Evolutionary conservation across 176 grass and related monocot genomes (phyloP).

Genomic region (Guadua angustifolia): DNA sequence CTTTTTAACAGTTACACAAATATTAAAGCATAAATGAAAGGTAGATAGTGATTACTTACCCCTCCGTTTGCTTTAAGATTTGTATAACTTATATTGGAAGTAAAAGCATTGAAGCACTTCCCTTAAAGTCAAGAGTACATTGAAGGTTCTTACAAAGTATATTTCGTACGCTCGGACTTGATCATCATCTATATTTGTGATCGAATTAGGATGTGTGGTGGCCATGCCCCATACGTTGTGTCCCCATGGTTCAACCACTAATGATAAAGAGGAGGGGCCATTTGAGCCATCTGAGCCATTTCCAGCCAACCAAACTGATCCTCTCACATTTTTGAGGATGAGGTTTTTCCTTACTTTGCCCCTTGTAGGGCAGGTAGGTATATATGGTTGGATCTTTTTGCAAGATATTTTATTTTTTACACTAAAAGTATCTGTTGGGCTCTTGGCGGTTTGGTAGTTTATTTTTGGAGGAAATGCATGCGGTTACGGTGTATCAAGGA

Average conservation of each 20-base stretch:
- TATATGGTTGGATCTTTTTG: conserved; percentile 24
- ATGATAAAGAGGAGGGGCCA: conserved; percentile 49
- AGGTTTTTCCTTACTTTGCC: conserved; percentile 39
- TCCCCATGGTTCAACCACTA: conserved; percentile 57
- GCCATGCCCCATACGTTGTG: conserved; percentile 49
- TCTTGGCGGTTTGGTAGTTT: conserved; percentile 6
- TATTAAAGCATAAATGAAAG: no score
- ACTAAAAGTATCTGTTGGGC: conserved; percentile 13
- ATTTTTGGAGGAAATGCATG: neutral
- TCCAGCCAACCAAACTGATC: conserved; percentile 55
- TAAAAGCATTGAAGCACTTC: no score
- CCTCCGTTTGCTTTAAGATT: no score
- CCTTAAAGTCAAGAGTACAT: no score
- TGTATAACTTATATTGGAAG: no score
- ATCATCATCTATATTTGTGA: neutral
- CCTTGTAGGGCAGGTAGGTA: neutral
- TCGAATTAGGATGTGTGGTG: conserved; percentile 50
- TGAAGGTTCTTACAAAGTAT: neutral
- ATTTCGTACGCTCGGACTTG: neutral
- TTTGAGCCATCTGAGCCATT: conserved; percentile 43
- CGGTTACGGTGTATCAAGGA: no score
- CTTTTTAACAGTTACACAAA: no score
- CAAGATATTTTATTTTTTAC: conserved; percentile 49
- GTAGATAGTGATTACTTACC: no score
- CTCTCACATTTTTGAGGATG: conserved; percentile 41